A percentile compares a stretch with the other conserved stretches of the same genome.
These are phyloP conservation scores for Tetrahymena malaccensis DNA, from an alignment of 73 alveolate species.

Conservation along the genomic window DNA sequence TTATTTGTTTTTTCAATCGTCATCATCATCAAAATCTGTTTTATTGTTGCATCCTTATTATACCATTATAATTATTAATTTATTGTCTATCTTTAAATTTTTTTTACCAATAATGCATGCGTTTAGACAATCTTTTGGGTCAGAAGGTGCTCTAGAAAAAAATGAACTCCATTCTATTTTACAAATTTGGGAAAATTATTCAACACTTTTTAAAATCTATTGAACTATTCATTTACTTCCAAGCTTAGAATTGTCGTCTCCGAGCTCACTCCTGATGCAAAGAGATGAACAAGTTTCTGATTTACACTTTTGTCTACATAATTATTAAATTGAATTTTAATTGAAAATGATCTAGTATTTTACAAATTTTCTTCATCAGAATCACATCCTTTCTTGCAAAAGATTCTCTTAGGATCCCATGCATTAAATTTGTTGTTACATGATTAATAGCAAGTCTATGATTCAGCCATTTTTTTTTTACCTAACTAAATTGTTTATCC, in stretches of 20 bases:
- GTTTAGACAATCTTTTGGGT: constrained; percentile 47
- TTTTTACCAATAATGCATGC: constrained; percentile 41
- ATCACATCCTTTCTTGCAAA: constrained; percentile 76
- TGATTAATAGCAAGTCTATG: constrained; percentile 34
- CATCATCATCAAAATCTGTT: neutral
- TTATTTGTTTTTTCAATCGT: neutral
- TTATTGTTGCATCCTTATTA: neutral
- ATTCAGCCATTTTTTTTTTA: neutral
- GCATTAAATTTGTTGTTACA: constrained; percentile 45
- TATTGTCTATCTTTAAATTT: neutral
- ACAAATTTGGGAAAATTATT: no score
- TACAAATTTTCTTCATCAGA: constrained; percentile 61
- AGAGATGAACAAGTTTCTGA: constrained; percentile 54
- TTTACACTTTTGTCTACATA: constrained; percentile 40
- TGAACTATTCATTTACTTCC: neutral
- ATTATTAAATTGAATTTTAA: neutral
- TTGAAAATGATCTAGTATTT: neutral
- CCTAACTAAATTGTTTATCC: neutral
- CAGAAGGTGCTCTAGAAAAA: constrained; percentile 73
- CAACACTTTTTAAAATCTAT: no score
- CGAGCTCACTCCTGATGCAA: constrained; percentile 59
- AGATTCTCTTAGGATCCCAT: constrained; percentile 54
- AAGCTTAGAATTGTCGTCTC: constrained; percentile 53
- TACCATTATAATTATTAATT: no score
- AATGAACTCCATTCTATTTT: constrained; percentile 36